Percentiles rank a stretch among this genome's conserved stretches.
These are phyloP conservation scores for Aureobasidium sp. DNA, from an alignment of 2,329 filamentous ascomycete species.

Conservation along the genomic window DNA sequence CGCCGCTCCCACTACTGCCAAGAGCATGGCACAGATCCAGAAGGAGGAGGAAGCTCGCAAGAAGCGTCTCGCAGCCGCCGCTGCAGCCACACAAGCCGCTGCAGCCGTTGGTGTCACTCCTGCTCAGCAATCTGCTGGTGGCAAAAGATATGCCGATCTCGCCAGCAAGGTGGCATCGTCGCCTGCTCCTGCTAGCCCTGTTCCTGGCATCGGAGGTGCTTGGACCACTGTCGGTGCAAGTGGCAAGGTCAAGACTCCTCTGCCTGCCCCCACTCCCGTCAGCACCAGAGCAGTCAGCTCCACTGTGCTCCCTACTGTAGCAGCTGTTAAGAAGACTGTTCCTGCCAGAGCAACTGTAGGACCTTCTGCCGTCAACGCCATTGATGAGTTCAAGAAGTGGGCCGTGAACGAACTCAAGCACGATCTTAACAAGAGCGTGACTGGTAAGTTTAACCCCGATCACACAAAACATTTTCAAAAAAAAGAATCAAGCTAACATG, in stretches of 20 bases:
- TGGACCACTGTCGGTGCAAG: conserved; percentile 96
- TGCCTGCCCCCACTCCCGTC: conserved; percentile 42
- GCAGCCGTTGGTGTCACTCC: conserved; percentile 32
- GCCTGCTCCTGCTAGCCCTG: conserved; percentile 27
- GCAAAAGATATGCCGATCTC: conserved; percentile 91
- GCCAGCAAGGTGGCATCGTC: conserved; percentile 61
- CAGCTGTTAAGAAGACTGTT: conserved; percentile 21
- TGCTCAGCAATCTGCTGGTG: conserved; percentile 39
- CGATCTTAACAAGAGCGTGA: conserved; percentile 59
- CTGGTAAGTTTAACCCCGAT: conserved; percentile 29
- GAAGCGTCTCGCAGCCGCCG: conserved; percentile 55
- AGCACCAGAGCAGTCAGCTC: conserved; percentile 39
- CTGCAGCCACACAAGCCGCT: conserved; percentile 38
- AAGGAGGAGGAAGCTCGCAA: conserved; percentile 91
- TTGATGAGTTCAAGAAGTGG: conserved; percentile 95
- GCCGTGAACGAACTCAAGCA: conserved; percentile 68
- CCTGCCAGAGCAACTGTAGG: conserved; percentile 47
- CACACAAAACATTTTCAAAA: not conserved
- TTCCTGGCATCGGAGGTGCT: conserved; percentile 46
- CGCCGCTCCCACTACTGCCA: conserved; percentile 50
- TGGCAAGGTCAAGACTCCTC: conserved; percentile 77
- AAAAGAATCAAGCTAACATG: not conserved
- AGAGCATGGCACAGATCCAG: conserved; percentile 92
- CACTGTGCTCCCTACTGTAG: conserved; percentile 28
- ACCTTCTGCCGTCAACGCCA: conserved; percentile 50